A percentile compares a stretch with the other conserved stretches of the same genome.
These are phyloP conservation scores for Talaromyces stipitatus DNA, from an alignment of 495 filamentous ascomycete genomes.

Conservation along the genomic window DNA sequence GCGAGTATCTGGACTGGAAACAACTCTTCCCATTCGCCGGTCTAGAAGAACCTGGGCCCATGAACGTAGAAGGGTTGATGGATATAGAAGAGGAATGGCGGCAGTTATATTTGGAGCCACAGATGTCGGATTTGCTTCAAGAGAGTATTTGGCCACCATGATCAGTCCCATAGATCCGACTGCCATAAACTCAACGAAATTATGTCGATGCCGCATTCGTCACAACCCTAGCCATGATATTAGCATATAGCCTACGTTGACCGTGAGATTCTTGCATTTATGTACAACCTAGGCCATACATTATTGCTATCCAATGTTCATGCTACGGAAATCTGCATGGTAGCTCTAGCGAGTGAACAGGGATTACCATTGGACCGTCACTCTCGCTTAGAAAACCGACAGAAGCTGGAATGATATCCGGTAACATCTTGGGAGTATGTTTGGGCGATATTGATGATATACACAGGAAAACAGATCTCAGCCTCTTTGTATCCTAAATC, in stretches of 20 bases:
- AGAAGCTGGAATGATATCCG: background rate
- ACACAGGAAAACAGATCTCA: background rate
- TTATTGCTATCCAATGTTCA: too few relatives aligned
- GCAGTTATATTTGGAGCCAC: constrained; percentile 40
- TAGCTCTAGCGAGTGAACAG: too few relatives aligned
- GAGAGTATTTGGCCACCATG: constrained; percentile 34
- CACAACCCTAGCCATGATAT: background rate
- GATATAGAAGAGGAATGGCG: constrained; percentile 43
- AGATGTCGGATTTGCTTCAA: constrained; percentile 36
- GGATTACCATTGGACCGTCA: background rate
- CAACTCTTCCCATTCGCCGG: constrained; percentile 40
- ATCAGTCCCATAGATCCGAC: background rate
- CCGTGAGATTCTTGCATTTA: too few relatives aligned
- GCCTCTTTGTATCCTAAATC: background rate
- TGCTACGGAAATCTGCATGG: too few relatives aligned
- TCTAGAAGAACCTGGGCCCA: constrained; percentile 31
- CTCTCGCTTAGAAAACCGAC: background rate
- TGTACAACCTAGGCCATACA: too few relatives aligned
- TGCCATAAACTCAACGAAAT: background rate
- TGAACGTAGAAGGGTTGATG: constrained; percentile 30
- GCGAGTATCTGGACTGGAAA: constrained; percentile 38
- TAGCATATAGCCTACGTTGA: too few relatives aligned
- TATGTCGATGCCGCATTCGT: background rate
- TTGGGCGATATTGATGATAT: background rate
- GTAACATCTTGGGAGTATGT: background rate